A percentile compares a stretch with the other conserved stretches of the same genome.
These are phyloP conservation scores for Tuber indicum DNA, from an alignment of 495 filamentous ascomycete genomes.

Conservation along the genomic window DNA sequence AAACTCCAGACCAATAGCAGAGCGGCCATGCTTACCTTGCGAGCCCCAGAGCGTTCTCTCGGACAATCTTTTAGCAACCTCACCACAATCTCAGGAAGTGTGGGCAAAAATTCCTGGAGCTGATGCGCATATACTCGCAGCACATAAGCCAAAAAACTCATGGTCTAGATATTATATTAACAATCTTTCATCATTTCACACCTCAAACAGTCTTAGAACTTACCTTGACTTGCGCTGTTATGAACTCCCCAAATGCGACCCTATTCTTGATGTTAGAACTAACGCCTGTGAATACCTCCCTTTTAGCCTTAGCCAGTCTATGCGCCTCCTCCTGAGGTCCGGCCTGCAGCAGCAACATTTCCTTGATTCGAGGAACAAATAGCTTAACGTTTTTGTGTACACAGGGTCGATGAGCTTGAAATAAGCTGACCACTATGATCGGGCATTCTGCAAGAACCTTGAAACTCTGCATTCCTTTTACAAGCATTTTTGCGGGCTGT, in stretches of 20 bases:
- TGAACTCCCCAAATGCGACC: slow-evolving; percentile 92
- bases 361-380: slow-evolving; percentile 91
- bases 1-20: slow-evolving; percentile 10
- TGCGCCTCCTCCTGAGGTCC: slow-evolving; percentile 91
- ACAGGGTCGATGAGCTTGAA: slow-evolving; percentile 77
- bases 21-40: slow-evolving; percentile 51
- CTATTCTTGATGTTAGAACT: slow-evolving; percentile 90
- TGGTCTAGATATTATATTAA: slow-evolving; percentile 52
- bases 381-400: slow-evolving; percentile 79
- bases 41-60: slow-evolving; percentile 80
- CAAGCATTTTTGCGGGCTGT: slow-evolving; percentile 68
- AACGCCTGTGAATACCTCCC: slow-evolving; percentile 82
- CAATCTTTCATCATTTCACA: background rate
- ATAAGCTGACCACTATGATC: slow-evolving; percentile 97
- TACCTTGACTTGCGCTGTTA: slow-evolving; percentile 88
- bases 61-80: slow-evolving; percentile 90
- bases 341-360: slow-evolving; percentile 76
- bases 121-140: slow-evolving; percentile 81
- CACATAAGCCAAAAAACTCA: slow-evolving; percentile 96
- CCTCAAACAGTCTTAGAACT: background rate
- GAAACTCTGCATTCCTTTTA: slow-evolving; percentile 96
- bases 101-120: slow-evolving; percentile 79
- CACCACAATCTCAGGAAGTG: slow-evolving; percentile 83
- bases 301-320: slow-evolving; percentile 64
- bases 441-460: slow-evolving; percentile 97